Evolutionary conservation across 371 early-diverging fungal species (phyloP).

Genomic region (Rhizopus sp.): DNA sequence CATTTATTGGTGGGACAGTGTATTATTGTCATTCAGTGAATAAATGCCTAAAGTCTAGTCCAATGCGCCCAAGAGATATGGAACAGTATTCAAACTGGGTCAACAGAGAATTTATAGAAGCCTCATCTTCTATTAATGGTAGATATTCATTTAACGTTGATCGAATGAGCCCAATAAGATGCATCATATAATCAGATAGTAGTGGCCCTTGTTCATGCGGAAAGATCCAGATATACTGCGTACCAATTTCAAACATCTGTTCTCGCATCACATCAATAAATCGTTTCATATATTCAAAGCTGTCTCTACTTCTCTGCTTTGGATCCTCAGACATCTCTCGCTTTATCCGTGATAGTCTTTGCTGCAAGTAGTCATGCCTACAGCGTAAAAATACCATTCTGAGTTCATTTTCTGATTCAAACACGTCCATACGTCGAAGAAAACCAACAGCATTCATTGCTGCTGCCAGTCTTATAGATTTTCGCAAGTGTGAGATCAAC

Average conservation of each 20-base stretch:
- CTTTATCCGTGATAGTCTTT: constrained; percentile 48
- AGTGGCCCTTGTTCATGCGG: constrained; percentile 54
- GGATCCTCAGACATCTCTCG: constrained; percentile 24
- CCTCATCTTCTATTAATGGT: constrained; percentile 62
- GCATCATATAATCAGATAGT: constrained; percentile 58
- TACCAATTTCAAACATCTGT: constrained; percentile 80
- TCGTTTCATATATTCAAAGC: constrained; percentile 68
- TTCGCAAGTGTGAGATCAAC: constrained; percentile 65
- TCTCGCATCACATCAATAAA: constrained; percentile 80
- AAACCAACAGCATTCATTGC: constrained; percentile 81
- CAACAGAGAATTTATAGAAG: constrained; percentile 63
- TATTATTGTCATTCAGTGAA: constrained; percentile 24
- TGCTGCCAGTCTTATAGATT: constrained; percentile 78
- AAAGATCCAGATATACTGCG: constrained; percentile 82
- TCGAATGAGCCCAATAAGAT: constrained; percentile 41
- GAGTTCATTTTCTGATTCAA: constrained; percentile 70
- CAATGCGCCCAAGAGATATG: constrained; percentile 78
- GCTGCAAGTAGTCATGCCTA: constrained; percentile 63
- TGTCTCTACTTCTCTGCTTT: constrained; percentile 41
- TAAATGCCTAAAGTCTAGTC: constrained; percentile 74
- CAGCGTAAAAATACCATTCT: constrained; percentile 76
- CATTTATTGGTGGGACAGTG: neutral
- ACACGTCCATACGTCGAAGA: constrained; percentile 74
- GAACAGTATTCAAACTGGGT: constrained; percentile 86
- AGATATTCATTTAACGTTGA: constrained; percentile 40